Conservation (phyloP, 352 stramenopile species). For the Phytophthora europaea region DNA sequence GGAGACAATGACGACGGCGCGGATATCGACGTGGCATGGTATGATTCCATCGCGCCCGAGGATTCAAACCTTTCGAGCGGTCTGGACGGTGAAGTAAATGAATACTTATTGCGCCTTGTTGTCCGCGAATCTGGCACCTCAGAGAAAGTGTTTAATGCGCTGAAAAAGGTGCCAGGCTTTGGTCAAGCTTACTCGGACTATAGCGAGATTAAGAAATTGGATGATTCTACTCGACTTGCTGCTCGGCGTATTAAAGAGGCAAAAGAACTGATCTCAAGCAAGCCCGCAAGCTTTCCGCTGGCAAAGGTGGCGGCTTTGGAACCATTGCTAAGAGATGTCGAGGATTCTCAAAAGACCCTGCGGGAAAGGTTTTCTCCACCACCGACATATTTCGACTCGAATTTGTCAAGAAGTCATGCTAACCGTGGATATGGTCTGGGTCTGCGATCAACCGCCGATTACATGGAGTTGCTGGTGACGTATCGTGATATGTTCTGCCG, state of each 20-base stretch:
- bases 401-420: conserved; percentile 47
- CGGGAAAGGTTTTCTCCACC: conserved; percentile 56
- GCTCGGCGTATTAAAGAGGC: conserved; percentile 56
- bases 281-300: conserved; percentile 33
- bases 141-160: conserved; percentile 66
- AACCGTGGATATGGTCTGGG: conserved; percentile 53
- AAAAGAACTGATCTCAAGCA: conserved; percentile 45
- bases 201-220: conserved; percentile 72
- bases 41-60: conserved; percentile 60
- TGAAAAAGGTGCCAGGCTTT: conserved; percentile 70
- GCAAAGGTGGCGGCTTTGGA: conserved; percentile 51
- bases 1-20: conserved; percentile 90
- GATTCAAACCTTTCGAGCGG: conserved; percentile 51
- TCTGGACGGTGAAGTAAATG: conserved; percentile 73
- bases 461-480: conserved; percentile 80
- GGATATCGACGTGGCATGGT: conserved; percentile 79
- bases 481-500: conserved; percentile 94
- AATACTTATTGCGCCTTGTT: conserved; percentile 77
- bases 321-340: conserved; percentile 31
- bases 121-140: conserved; percentile 62
- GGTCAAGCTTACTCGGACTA: conserved; percentile 75
- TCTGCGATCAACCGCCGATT: conserved; percentile 66
- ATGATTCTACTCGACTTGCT: conserved; percentile 51
- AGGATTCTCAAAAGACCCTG: conserved; percentile 32
- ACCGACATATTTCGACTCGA: conserved; percentile 78